Base-by-base conservation (phyloP, 768 basidiomycete genomes). In the Trametes coccinea region DNA sequence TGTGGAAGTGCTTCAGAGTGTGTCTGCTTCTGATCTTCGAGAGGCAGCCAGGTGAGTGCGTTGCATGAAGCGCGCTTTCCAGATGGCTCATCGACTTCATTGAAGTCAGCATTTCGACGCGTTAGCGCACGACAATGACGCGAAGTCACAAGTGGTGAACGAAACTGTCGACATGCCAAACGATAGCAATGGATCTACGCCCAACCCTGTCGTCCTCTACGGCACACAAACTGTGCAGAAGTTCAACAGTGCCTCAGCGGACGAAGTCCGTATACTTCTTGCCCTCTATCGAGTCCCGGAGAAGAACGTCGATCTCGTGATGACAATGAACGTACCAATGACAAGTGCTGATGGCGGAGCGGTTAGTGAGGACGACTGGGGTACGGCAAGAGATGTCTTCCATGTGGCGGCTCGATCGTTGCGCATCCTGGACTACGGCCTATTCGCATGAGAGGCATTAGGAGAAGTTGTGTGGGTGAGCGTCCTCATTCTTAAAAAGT, bases 51-150 rank as follows among this genome's bases (percentile, higher is more conserved):
- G 81, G 95, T 93, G 57, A 48, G 61, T 67, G 16, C 30, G 7
- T 11, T 46, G 9, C 45, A 13, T 46, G 33, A 8, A n/a, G 29
- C 27, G 9, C 31, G 6, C 7, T 41, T 53, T 37, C 27, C 13
- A 4, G 22, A 31, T 30, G 6, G 14, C 39, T 22, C 33, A 40
- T 67, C 41, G 65, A 67, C 30, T 51, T 40, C 30, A 27, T 6
- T 53, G 27, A n/a, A 99, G 96, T 73, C 94, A 89, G 69, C 95
- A 97, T 76, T 97, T 97, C 65, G 82, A 86, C 55, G 89, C 94
- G 1, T 75, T 98, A 46, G 95, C 95, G 11, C 86, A 96, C 68
- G 97, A 98, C 76, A 98, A 97, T 70, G 77, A 82, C 27, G 92
- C 96, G 5, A 65, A 74, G 44, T 79, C 80, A 9, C 75, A 77